Evolutionary conservation across 192 early-diverging fungal species (phyloP).

Genomic region (Rhizophagus sp.): DNA sequence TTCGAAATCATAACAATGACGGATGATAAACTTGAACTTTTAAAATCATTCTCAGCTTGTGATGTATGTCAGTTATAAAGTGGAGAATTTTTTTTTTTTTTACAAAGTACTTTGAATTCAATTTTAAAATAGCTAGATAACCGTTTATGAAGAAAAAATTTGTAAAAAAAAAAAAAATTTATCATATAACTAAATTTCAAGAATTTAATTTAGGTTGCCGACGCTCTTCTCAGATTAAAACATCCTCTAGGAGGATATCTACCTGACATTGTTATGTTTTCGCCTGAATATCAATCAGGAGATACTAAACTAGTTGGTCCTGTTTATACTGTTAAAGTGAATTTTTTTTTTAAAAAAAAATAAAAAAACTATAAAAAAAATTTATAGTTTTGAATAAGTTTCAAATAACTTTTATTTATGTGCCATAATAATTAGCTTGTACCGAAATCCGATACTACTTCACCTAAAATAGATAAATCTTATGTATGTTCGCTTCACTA

Average conservation of each 20-base stretch:
- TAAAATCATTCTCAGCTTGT: neutral
- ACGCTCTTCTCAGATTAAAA: slow-evolving; percentile 50
- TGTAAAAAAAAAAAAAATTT: neutral
- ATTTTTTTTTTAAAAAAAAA: no score
- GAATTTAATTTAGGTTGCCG: slow-evolving; percentile 39
- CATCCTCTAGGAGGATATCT: slow-evolving; percentile 53
- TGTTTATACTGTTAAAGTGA: slow-evolving; percentile 61
- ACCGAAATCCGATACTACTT: slow-evolving; percentile 36
- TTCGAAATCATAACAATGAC: neutral
- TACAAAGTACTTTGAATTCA: no score
- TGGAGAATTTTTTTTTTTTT: no score
- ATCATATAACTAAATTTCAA: neutral
- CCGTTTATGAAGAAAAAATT: no score
- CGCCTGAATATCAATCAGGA: slow-evolving; percentile 49
- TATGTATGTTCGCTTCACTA: slow-evolving; percentile 33
- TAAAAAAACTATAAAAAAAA: no score
- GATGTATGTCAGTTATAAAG: neutral
- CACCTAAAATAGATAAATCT: slow-evolving; percentile 42
- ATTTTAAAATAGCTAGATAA: no score
- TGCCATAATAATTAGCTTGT: slow-evolving; percentile 42
- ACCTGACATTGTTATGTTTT: slow-evolving; percentile 57
- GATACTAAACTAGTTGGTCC: slow-evolving; percentile 50
- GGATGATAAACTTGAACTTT: neutral
- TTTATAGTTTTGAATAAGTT: no score
- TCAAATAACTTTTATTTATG: slow-evolving; percentile 4